phyloP scores from a whole-genome alignment of 1,139 yeast genomes.

The Suhomyces taliae region DNA sequence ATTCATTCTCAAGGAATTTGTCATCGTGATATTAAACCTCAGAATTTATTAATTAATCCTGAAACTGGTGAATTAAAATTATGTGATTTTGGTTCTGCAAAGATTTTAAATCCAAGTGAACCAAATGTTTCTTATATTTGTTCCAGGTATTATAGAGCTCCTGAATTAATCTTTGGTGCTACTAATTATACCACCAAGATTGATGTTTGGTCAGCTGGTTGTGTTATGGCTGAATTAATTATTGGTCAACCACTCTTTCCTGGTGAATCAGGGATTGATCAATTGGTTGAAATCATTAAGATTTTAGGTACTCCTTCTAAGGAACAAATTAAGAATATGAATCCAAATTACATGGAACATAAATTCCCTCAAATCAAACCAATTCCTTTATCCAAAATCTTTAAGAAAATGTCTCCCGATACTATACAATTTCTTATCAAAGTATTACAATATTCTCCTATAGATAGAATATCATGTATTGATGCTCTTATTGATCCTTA shows the following conservation, averaged over 20 bases:
- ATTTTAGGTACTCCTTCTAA: slow-evolving; percentile 93
- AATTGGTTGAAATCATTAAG: slow-evolving; percentile 93
- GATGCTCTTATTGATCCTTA: slow-evolving; percentile 70
- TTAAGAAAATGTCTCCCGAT: slow-evolving; percentile 63
- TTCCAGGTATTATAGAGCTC: slow-evolving; percentile 94
- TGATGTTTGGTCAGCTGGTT: slow-evolving; percentile 97
- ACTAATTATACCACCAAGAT: slow-evolving; percentile 94
- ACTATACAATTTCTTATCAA: slow-evolving; percentile 61
- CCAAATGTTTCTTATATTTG: slow-evolving; percentile 96
- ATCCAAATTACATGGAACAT: slow-evolving; percentile 96
- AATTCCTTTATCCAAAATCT: slow-evolving; percentile 82
- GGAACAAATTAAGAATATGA: slow-evolving; percentile 92
- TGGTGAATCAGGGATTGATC: slow-evolving; percentile 97
- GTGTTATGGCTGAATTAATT: slow-evolving; percentile 95
- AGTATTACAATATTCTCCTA: slow-evolving; percentile 76
- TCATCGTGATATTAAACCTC: slow-evolving; percentile 97
- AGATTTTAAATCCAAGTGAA: slow-evolving; percentile 82
- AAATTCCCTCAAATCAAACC: slow-evolving; percentile 95
- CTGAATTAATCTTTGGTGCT: slow-evolving; percentile 88
- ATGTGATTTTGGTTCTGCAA: slow-evolving; percentile 99
- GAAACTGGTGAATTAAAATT: slow-evolving; percentile 78
- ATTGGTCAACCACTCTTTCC: slow-evolving; percentile 97
- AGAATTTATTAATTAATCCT: slow-evolving; percentile 87
- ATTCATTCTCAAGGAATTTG: slow-evolving; percentile 91
- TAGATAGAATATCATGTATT: slow-evolving; percentile 65